Evolutionary conservation across 768 basidiomycete species (phyloP).

Genomic region (Trametes cubensis): DNA sequence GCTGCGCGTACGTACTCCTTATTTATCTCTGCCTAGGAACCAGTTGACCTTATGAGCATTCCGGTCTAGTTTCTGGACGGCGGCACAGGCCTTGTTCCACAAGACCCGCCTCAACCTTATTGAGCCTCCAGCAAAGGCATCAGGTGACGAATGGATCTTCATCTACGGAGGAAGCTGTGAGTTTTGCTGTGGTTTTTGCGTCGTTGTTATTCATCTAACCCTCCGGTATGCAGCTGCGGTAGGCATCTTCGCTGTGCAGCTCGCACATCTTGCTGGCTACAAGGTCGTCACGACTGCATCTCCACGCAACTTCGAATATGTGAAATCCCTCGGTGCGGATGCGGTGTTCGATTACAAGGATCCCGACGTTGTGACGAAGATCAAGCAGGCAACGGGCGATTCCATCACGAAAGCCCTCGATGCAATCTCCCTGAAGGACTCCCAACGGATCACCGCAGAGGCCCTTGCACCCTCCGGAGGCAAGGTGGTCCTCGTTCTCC

Average conservation of each 20-base stretch:
- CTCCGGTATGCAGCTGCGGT: slow-evolving; percentile 22
- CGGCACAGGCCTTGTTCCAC: slow-evolving; percentile 27
- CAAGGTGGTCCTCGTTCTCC: slow-evolving; percentile 13
- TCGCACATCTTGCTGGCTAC: slow-evolving; percentile 46
- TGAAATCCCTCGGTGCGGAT: slow-evolving; percentile 46
- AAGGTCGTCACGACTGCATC: slow-evolving; percentile 50
- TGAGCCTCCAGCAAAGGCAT: slow-evolving; percentile 23
- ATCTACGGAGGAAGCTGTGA: slow-evolving; percentile 28
- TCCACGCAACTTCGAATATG: slow-evolving; percentile 38
- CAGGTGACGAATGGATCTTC: slow-evolving; percentile 24
- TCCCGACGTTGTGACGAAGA: slow-evolving; percentile 32
- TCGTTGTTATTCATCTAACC: neutral
- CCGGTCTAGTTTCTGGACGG: slow-evolving; percentile 22
- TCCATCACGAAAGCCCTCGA: slow-evolving; percentile 33
- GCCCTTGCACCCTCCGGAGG: slow-evolving; percentile 9
- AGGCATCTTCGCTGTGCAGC: slow-evolving; percentile 44
- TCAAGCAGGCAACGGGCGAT: slow-evolving; percentile 32
- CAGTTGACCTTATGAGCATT: neutral
- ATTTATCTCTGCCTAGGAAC: too few species aligned
- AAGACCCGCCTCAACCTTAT: slow-evolving; percentile 23
- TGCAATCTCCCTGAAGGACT: slow-evolving; percentile 33
- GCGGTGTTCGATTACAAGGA: slow-evolving; percentile 44
- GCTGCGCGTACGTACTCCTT: slow-evolving; percentile 25
- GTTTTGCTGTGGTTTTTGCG: neutral
- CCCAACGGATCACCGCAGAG: slow-evolving; percentile 17